A percentile compares a stretch with the other conserved stretches of the same genome.
Conservation (phyloP, 2,329 filamentous ascomycete genomes). For the Penicillium psychrosexuale region DNA sequence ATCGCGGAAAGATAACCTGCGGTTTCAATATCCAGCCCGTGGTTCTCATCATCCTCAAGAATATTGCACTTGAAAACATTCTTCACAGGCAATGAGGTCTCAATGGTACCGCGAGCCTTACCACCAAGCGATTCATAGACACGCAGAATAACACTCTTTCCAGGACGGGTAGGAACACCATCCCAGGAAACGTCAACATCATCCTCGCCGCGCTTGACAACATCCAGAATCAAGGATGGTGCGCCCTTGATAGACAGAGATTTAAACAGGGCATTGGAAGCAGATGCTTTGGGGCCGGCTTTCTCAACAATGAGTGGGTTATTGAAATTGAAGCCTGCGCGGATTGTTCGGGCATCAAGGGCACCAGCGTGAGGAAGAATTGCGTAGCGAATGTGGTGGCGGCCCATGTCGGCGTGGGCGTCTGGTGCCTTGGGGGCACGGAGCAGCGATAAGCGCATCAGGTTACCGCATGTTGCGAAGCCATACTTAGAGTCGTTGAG, state of each 20-base stretch:
- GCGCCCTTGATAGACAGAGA: constrained; percentile 67
- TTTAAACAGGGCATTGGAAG: constrained; percentile 33
- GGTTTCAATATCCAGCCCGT: constrained; percentile 50
- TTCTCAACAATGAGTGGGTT: constrained; percentile 64
- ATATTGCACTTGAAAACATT: constrained; percentile 80
- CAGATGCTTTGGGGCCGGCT: constrained; percentile 18
- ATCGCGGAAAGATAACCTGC: constrained; percentile 45
- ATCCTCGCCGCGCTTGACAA: constrained; percentile 89
- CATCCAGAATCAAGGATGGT: constrained; percentile 73
- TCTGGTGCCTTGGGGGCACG: constrained; percentile 90
- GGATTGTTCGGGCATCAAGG: constrained; percentile 70
- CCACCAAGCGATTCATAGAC: constrained; percentile 89
- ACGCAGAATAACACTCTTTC: constrained; percentile 75
- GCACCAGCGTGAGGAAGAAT: constrained; percentile 79
- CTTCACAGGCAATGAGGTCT: constrained; percentile 67
- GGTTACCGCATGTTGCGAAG: constrained; percentile 81
- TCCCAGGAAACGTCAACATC: constrained; percentile 65
- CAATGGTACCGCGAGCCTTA: constrained; percentile 67
- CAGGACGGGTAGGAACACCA: constrained; percentile 63
- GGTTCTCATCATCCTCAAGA: constrained; percentile 79
- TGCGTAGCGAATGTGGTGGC: constrained; percentile 82
- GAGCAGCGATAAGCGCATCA: constrained; percentile 85
- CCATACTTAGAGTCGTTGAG: constrained; percentile 96
- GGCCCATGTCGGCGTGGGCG: constrained; percentile 89
- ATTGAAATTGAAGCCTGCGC: constrained; percentile 87